Base-by-base conservation (phyloP, 2,329 filamentous ascomycete genomes). In the Cladosporium oxysporum region DNA sequence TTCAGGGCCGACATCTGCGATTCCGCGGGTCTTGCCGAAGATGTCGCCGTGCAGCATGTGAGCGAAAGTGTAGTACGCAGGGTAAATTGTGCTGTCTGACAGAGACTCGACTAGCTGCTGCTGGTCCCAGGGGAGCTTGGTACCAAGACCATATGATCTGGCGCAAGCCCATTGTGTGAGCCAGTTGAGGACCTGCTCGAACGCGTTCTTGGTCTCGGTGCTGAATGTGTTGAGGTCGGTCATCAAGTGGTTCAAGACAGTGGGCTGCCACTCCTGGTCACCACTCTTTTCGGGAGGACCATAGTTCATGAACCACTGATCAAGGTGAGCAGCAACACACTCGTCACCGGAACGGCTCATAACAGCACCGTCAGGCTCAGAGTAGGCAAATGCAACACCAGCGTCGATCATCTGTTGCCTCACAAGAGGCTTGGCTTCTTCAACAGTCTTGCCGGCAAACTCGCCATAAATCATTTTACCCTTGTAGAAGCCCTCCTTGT, bases 251-350 rank as follows among this genome's bases (percentile, higher is more conserved):
- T 89, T 85, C 63, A 93, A 83, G 16, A 91, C 92, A 52, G 86
- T 83, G 69, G 91, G 81, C 75, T 91, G 91, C 95, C 95, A 98
- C 59, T 89, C 85, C 52, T 82, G 80, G 72, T 89, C 87, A 68
- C 92, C 91, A 80, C 93, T 91, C 61, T 80, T 80, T 53, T 80
- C 81, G 23, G 79, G 76, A 21, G 78, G 79, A 68, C 95, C 95
- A 75, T 99, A 99, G 80, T 97, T 94, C 73, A 99, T 83, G 81
- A 96, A 99, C 93, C 95, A 99, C 80, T 99, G 95, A 73, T 97
- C 94, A 75, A 98, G 88, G 71, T 94, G 89, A 33, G 93, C 91
- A 67, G 95, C 94, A 66, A 97, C 93, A 77, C 95, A 98, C 71
- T 96, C 92, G 75, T 98, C 94, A 31, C 90, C 92, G 72, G 91